Percentiles rank a stretch among this genome's conserved stretches.
Conservation (phyloP, 2,329 filamentous ascomycete genomes). For the Colletotrichum simmondsii region DNA sequence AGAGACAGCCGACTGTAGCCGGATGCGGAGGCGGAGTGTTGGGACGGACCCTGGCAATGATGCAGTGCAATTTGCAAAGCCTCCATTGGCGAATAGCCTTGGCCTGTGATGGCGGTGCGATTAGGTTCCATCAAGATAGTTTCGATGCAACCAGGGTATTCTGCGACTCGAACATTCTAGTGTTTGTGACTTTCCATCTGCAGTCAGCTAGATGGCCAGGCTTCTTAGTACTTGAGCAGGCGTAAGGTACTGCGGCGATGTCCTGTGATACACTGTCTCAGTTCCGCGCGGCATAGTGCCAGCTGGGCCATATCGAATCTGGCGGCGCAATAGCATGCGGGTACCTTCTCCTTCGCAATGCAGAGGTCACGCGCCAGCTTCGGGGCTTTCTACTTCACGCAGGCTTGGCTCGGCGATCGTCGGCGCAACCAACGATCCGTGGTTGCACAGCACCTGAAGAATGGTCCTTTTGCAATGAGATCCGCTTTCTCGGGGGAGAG, state of each 20-base stretch:
- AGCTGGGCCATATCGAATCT: neutral
- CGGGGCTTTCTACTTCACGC: neutral
- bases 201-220: neutral
- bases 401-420: no score
- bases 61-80: neutral
- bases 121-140: neutral
- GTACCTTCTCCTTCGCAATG: neutral
- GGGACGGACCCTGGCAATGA: slow-evolving; percentile 1
- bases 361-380: neutral
- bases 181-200: neutral
- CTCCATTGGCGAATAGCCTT: slow-evolving; percentile 1
- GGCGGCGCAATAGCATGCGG: neutral
- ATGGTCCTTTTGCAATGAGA: neutral
- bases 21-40: slow-evolving; percentile 11
- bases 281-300: neutral
- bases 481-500: neutral
- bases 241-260: neutral
- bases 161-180: neutral
- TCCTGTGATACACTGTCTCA: neutral
- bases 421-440: neutral
- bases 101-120: neutral
- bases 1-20: slow-evolving; percentile 7
- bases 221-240: no score
- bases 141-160: neutral
- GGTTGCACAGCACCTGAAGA: neutral